Evolutionary conservation across 2,329 filamentous ascomycete genomes (phyloP), one percentile per base, ranked within the genome.

Genomic region (Penicillium sp.): DNA sequence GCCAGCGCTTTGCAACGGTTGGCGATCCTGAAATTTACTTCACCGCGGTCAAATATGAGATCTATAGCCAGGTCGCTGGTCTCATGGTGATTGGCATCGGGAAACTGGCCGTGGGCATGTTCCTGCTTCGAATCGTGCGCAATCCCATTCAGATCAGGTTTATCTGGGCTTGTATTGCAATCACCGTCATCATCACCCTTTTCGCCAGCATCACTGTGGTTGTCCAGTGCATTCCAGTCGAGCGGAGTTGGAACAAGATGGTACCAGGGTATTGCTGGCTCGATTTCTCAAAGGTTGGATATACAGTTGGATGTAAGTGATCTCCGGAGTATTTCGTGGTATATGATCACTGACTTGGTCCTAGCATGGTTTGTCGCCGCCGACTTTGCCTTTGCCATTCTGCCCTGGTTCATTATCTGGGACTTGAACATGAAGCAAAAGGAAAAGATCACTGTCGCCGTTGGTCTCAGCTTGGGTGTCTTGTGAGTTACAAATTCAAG

Each of bases 351-450:
- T 39, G 20, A 37, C 13, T 8, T n/a, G 6, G 6, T 11, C 11
- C 20, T 13, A 51, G 44, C 45, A 6, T 47, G 39, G 48, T 52
- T 53, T 11, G 46, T 53, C n/a, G 48, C 43, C 6, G 47, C 42
- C 18, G 50, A 55, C 26, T 48, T 53, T 27, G 44, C 44, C 13
- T 51, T 54, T 37, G 51, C 50, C 2, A 52, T 51, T 23, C 50
- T 70, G 3, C 69, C 69, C 0, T 72, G 69, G 67, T 54, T 67
- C 1, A 57, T 71, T 6, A 61, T 71, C 14, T 70, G 68, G 65
- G 59, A 61, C 0, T 42, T 71, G 6, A 63, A 67, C 20, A 71
- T 72, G 66, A 64, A 65, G 10, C 60, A 51, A n/a, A 58, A 65
- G 11, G 68, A 72, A 28, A 71, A 70, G 50, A 56, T 69, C 15